Evolutionary conservation across 345 rosid genomes (phyloP), one percentile per base, ranked within the genome.

Genomic region (Lepidium africanum): DNA sequence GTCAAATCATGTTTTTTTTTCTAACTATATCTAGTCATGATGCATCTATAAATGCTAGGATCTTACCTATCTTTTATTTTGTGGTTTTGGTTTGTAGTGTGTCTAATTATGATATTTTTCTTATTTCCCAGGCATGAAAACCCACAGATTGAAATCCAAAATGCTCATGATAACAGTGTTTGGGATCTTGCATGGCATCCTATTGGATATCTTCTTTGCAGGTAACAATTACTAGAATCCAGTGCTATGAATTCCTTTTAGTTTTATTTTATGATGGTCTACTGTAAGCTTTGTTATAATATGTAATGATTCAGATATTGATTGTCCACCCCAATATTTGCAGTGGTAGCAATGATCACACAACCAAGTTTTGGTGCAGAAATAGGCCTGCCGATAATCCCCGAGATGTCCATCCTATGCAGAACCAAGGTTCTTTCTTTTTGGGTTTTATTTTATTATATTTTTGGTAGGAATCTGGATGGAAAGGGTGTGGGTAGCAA

Each of bases 171-270:
- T 73, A 86, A 83, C 77, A 85, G 93, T 74, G 96, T 94, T 40
- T 94, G 96, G 96, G 96, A 91, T 83, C 87, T 94, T 64, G 86
- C 96, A 35, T 91, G 97, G 99, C 99, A 94, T 83, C 99, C 99
- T 65, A 87, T 89, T 60, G 99, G 99, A 64, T 94, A 94, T 81
- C 90, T 94, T 66, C 97, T 94, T 71, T 86, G 97, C 91, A 94
- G 99, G 99, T 94, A 75, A 63, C 43, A 40, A 15, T 40, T 64
- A 42, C 58, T 15, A 9, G 46, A 50, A 33, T 50, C 53, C 66
- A 39, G 53, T 71, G 11, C 51, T 32, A 13, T 16, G 35, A 6
- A 16, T 51, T 42, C 9, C 14, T 32, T 50, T 10, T 7, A 48
- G 23, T 63, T 59, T 42, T 56, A 46, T 47, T 21, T 23, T 19